Evolutionary conservation across 2,329 filamentous ascomycete species (phyloP).

Genomic region (Cytospora leucostoma): DNA sequence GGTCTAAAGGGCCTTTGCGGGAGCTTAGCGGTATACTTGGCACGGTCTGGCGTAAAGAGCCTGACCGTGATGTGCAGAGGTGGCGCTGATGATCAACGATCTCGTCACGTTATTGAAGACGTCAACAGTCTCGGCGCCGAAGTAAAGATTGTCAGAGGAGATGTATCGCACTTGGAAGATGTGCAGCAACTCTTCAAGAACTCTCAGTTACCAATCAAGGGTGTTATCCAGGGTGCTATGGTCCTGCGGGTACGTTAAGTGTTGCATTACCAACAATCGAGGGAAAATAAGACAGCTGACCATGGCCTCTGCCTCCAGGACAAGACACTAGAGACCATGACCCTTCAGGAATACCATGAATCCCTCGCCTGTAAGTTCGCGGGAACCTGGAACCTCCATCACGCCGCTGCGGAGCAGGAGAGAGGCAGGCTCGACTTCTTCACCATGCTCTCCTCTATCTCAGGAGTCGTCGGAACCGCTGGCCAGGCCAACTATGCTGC

Average conservation of each 20-base stretch:
- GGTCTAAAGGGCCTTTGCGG: constrained; percentile 14
- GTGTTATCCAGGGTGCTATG: constrained; percentile 15
- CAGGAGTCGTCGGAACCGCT: constrained; percentile 39
- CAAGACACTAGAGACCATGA: constrained; percentile 36
- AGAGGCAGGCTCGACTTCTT: constrained; percentile 40
- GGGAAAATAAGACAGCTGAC: constrained; percentile 1
- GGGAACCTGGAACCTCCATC: constrained; percentile 44
- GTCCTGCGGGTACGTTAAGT: constrained; percentile 9
- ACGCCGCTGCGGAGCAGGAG: constrained; percentile 32
- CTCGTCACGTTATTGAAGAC: neutral
- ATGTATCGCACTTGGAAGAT: neutral
- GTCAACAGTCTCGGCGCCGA: neutral
- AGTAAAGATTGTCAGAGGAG: neutral
- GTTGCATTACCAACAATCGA: constrained; percentile 2
- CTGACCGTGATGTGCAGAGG: neutral
- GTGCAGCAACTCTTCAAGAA: neutral
- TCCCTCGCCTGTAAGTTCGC: constrained; percentile 39
- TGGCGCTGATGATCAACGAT: neutral
- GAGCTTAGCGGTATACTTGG: constrained; percentile 1
- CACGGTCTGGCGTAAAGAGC: neutral
- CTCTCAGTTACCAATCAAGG: constrained; percentile 20
- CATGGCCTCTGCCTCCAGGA: constrained; percentile 26
- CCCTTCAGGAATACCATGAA: constrained; percentile 34
- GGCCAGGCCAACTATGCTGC: constrained; percentile 46
- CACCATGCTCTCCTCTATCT: constrained; percentile 39